A percentile compares a stretch with the other conserved stretches of the same genome.
Evolutionary conservation across 2,329 filamentous ascomycete genomes (phyloP).

Genomic region (Tricladium varicosporioides): DNA sequence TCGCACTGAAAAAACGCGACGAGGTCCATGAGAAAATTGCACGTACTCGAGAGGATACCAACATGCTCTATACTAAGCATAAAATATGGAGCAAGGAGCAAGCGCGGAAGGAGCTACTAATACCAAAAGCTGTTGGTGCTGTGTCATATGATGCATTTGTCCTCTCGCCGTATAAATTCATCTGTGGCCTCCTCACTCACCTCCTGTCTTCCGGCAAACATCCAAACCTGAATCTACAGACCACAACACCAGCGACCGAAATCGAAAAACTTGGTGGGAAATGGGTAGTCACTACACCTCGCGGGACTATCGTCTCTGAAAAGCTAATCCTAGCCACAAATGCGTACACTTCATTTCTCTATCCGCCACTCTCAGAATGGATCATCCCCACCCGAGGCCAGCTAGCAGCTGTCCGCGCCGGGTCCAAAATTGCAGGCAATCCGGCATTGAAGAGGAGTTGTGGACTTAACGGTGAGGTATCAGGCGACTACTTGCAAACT

Average conservation of each 20-base stretch:
- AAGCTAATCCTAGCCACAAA: constrained; percentile 52
- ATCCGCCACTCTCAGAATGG: constrained; percentile 39
- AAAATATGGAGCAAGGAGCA: constrained; percentile 42
- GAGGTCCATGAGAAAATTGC: constrained; percentile 36
- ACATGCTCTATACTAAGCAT: constrained; percentile 41
- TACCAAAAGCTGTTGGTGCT: constrained; percentile 14
- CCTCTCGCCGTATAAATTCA: constrained; percentile 33
- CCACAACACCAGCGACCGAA: constrained; percentile 26
- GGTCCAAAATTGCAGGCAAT: constrained; percentile 26
- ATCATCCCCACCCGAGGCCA: constrained; percentile 49
- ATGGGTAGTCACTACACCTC: constrained; percentile 40
- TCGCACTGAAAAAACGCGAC: constrained; percentile 38
- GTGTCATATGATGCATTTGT: constrained; percentile 36
- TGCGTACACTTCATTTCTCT: constrained; percentile 46
- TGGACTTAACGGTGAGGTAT: neutral
- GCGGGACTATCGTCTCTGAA: constrained; percentile 40
- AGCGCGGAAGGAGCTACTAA: constrained; percentile 31
- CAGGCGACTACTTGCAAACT: neutral
- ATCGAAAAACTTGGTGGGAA: constrained; percentile 19
- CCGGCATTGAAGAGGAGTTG: constrained; percentile 22
- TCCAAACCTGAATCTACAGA: constrained; percentile 17
- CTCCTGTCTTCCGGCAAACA: constrained; percentile 24
- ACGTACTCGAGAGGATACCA: constrained; percentile 29
- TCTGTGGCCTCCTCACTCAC: constrained; percentile 20
- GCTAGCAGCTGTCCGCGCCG: constrained; percentile 41